Evolutionary conservation across 2,329 filamentous ascomycete species (phyloP).

Genomic region (Penicillium sp.): DNA sequence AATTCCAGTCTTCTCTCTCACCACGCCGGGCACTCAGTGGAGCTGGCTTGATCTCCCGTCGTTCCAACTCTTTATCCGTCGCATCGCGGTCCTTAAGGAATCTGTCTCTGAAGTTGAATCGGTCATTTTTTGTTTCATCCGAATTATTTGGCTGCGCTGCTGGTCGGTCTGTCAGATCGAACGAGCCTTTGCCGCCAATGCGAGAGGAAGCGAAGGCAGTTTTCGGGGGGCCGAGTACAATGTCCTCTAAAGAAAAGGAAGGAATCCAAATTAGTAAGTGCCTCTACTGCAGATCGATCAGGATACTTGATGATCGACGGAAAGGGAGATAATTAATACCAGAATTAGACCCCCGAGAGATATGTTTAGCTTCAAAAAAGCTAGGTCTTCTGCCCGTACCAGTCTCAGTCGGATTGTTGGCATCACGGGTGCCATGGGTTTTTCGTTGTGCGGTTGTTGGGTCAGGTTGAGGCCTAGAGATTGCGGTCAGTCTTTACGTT

Average conservation of each 20-base stretch:
- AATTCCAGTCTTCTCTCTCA: conserved; percentile 45
- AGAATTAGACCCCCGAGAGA: conserved; percentile 50
- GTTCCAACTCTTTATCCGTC: conserved; percentile 37
- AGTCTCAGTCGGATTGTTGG: conserved; percentile 35
- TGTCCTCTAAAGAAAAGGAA: conserved; percentile 61
- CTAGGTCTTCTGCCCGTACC: conserved; percentile 38
- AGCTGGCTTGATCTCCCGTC: conserved; percentile 37
- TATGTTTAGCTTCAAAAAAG: conserved; percentile 45
- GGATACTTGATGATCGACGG: background rate
- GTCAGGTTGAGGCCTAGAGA: conserved; percentile 43
- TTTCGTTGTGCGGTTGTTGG: conserved; percentile 39
- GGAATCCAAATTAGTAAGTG: conserved; percentile 15
- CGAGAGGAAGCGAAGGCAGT: conserved; percentile 77
- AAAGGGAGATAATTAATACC: conserved; percentile 38
- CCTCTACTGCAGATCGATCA: background rate
- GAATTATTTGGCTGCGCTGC: conserved; percentile 52
- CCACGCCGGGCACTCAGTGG: conserved; percentile 36
- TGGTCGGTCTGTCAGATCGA: conserved; percentile 46
- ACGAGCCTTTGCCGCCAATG: conserved; percentile 45
- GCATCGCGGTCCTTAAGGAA: conserved; percentile 40
- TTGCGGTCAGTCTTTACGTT: conserved; percentile 21
- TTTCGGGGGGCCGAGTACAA: conserved; percentile 80
- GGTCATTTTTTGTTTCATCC: conserved; percentile 57
- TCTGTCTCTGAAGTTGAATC: conserved; percentile 59
- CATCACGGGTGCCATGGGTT: conserved; percentile 35